These are phyloP conservation scores for Telfairia occidentalis DNA, from an alignment of 331 rosid species.

Conservation along the genomic window DNA sequence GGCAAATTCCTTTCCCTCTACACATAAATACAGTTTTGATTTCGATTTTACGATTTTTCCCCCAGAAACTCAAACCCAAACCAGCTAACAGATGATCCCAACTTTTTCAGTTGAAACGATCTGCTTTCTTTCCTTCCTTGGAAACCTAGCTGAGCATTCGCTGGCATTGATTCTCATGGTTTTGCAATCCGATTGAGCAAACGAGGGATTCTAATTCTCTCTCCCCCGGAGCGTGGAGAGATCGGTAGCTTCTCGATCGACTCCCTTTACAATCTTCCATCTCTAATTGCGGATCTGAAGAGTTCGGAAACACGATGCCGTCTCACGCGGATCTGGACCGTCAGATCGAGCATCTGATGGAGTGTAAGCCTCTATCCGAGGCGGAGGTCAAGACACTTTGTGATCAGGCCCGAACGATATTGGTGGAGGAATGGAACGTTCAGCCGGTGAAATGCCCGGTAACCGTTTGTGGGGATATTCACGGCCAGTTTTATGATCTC, in stretches of 20 bases:
- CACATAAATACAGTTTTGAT: neutral
- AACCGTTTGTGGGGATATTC: slow-evolving; percentile 17
- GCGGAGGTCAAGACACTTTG: slow-evolving; percentile 6
- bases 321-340: slow-evolving; percentile 19
- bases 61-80: neutral
- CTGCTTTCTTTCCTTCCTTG: neutral
- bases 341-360: slow-evolving; percentile 17
- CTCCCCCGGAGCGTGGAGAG: slow-evolving; percentile 9
- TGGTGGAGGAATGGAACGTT: slow-evolving; percentile 16
- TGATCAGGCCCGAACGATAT: slow-evolving; percentile 6
- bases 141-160: neutral
- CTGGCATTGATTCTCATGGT: neutral
- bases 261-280: neutral
- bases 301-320: neutral
- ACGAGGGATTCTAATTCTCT: neutral
- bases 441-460: slow-evolving; percentile 17
- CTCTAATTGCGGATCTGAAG: slow-evolving; percentile 9
- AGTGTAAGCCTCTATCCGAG: slow-evolving; percentile 10
- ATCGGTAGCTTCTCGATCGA: neutral
- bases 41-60: neutral
- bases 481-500: slow-evolving; percentile 18
- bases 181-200: neutral
- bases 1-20: neutral
- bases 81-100: neutral
- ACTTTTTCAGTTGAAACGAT: neutral